Evolutionary conservation across 2,329 filamentous ascomycete genomes (phyloP).

Genomic region (Ophiostoma novo-ulmi): DNA sequence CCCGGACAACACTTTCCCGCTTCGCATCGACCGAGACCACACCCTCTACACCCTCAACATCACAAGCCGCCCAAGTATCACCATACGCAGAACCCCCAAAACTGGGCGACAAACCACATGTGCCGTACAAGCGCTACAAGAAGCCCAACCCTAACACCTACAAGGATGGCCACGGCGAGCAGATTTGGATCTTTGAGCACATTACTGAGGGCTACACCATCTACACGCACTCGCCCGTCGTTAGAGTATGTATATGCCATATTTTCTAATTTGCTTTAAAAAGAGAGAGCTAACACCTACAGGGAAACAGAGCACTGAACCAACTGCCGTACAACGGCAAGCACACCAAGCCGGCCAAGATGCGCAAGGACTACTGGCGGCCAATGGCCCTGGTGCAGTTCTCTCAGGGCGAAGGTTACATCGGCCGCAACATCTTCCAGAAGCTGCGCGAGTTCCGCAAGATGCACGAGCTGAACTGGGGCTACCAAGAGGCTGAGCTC

Average conservation of each 20-base stretch:
- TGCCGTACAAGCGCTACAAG: conserved; percentile 27
- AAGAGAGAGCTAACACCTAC: not conserved
- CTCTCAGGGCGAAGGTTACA: conserved; percentile 44
- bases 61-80: not conserved
- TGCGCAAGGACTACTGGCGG: conserved; percentile 64
- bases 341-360: conserved; percentile 56
- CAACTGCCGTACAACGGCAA: conserved; percentile 60
- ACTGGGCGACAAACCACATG: conserved; percentile 9
- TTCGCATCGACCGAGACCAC: conserved; percentile 10
- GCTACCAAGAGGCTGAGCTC: conserved; percentile 39
- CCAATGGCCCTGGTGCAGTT: conserved; percentile 58
- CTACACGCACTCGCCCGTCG: conserved; percentile 45
- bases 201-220: conserved; percentile 47
- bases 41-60: not conserved
- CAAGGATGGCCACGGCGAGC: conserved; percentile 47
- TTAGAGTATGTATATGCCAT: conserved; percentile 40
- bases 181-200: conserved; percentile 53
- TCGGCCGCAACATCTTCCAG: conserved; percentile 57
- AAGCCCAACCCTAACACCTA: conserved; percentile 31
- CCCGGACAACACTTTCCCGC: not conserved
- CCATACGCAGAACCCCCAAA: not conserved
- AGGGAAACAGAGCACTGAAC: conserved; percentile 32
- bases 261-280: not conserved
- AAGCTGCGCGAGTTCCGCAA: conserved; percentile 60
- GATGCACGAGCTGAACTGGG: conserved; percentile 60